Evolutionary conservation across 805 yeast genomes (phyloP), one percentile per base, ranked within the genome.

Genomic region (Hanseniaspora meyeri): DNA sequence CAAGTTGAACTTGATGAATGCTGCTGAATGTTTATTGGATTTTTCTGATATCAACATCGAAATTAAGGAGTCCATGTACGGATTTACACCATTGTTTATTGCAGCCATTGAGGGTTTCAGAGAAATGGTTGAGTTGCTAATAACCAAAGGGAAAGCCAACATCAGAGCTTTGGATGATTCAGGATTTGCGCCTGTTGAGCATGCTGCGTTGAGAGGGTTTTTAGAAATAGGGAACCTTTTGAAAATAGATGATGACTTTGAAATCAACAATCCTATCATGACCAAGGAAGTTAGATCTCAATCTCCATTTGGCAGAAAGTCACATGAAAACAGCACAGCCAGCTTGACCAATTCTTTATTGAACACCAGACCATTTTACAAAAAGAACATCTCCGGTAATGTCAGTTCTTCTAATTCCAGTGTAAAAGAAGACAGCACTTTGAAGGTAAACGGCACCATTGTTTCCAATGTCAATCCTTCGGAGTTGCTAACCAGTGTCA

Each of bases 171-270:
- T 77, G 17, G 97, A 91, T 70, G 83, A 80, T 48, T 83, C 93
- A 53, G 97, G 97, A 0, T 91, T 97, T 97, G 80, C 88, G 19
- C 96, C 97, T n/a, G 82, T 88, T 82, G 97, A 91, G 64, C 97
- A 91, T 68, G 96, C 97, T 0, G 83, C 87, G 50, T 72, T 91
- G 48, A 77, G 97, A 62, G 97, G 97, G 5, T 95, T 89, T 66
- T 70, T 90, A 58, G 75, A 72, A 2, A 78, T 87, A 39, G 83
- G 93, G 1, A 79, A 79, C 53, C 62, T 79, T 63, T 71, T 91
- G 56, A 74, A 74, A 34, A 58, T 65, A 19, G 59, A 61, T 4
- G 60, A 59, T 36, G 63, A 62, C 29, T 46, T 39, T 37, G 59
- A 56, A 4, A 62, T 66, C 4, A 62, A 60, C 16, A 57, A 61